phyloP scores from a whole-genome alignment of 345 rosid genomes.

The Boechera retrofracta region DNA sequence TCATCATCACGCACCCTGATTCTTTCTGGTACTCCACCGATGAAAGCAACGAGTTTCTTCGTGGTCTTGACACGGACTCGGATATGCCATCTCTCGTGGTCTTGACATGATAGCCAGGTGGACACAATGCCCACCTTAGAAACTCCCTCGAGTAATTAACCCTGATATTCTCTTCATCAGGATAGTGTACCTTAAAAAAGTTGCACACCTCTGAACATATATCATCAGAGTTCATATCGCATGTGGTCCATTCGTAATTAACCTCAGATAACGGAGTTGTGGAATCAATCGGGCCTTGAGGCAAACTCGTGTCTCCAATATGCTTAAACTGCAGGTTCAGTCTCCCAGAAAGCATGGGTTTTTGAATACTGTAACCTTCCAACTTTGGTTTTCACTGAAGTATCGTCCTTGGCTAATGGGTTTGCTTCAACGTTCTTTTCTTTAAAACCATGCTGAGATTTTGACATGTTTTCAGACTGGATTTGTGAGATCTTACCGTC shows the following conservation, averaged over 20 bases:
- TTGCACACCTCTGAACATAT: slow-evolving; percentile 61
- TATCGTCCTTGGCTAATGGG: not conserved
- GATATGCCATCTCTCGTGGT: slow-evolving; percentile 73
- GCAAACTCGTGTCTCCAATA: slow-evolving; percentile 53
- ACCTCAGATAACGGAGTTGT: slow-evolving; percentile 58
- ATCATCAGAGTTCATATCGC: slow-evolving; percentile 65
- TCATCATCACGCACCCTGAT: slow-evolving; percentile 67
- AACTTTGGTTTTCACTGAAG: not conserved
- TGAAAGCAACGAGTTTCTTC: slow-evolving; percentile 73
- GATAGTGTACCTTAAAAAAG: slow-evolving; percentile 66
- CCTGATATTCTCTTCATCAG: slow-evolving; percentile 69
- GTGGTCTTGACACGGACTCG: slow-evolving; percentile 73
- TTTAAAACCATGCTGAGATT: too few species aligned
- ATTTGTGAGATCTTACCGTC: too few species aligned
- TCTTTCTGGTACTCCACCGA: slow-evolving; percentile 72
- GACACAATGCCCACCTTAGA: slow-evolving; percentile 74
- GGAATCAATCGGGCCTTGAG: slow-evolving; percentile 69
- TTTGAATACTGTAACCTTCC: not conserved
- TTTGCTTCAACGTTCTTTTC: too few species aligned
- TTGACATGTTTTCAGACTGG: too few species aligned
- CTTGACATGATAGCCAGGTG: slow-evolving; percentile 71
- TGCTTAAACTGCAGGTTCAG: slow-evolving; percentile 61
- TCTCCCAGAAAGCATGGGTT: slow-evolving; percentile 65
- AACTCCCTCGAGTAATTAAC: slow-evolving; percentile 78
- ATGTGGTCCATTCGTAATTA: slow-evolving; percentile 52